Conservation (phyloP, 371 early-diverging fungal species). For the Rozella allomycis region DNA sequence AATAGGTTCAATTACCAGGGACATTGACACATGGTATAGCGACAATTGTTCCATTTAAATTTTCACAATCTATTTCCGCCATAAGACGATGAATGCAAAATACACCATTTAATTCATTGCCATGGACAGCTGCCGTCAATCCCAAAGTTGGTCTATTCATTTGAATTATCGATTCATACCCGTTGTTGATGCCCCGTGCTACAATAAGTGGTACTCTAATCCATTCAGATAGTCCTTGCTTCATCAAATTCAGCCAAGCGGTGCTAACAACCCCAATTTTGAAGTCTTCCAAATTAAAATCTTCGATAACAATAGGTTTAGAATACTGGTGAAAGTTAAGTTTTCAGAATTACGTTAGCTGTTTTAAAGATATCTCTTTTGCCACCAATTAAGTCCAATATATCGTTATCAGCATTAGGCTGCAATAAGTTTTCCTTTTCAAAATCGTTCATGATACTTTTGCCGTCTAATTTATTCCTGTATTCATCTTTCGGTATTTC, state of each 20-base stretch:
- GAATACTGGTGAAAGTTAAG: too few relatives aligned
- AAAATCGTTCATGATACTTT: too few relatives aligned
- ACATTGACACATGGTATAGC: slow-evolving; percentile 71
- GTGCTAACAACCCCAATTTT: slow-evolving; percentile 36
- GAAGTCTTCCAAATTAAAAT: slow-evolving; percentile 37
- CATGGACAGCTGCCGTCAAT: slow-evolving; percentile 51
- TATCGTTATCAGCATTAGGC: too few relatives aligned
- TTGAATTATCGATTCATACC: slow-evolving; percentile 38
- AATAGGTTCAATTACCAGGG: too few relatives aligned
- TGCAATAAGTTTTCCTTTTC: too few relatives aligned
- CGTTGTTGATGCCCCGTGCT: slow-evolving; percentile 35
- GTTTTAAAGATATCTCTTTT: too few relatives aligned
- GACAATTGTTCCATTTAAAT: slow-evolving; percentile 57
- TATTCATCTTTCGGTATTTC: too few relatives aligned
- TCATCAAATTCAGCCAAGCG: slow-evolving; percentile 48
- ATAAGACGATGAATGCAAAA: slow-evolving; percentile 66
- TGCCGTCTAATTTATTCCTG: too few relatives aligned
- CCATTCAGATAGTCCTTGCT: slow-evolving; percentile 45
- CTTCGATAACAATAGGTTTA: slow-evolving; percentile 36
- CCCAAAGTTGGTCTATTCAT: slow-evolving; percentile 17
- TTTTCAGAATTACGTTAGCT: too few relatives aligned
- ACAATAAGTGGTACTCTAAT: slow-evolving; percentile 39
- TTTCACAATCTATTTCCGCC: slow-evolving; percentile 44
- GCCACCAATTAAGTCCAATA: too few relatives aligned
- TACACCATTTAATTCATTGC: slow-evolving; percentile 78